phyloP scores from a whole-genome alignment of 192 early-diverging fungal genomes.

The Podila verticillata region DNA sequence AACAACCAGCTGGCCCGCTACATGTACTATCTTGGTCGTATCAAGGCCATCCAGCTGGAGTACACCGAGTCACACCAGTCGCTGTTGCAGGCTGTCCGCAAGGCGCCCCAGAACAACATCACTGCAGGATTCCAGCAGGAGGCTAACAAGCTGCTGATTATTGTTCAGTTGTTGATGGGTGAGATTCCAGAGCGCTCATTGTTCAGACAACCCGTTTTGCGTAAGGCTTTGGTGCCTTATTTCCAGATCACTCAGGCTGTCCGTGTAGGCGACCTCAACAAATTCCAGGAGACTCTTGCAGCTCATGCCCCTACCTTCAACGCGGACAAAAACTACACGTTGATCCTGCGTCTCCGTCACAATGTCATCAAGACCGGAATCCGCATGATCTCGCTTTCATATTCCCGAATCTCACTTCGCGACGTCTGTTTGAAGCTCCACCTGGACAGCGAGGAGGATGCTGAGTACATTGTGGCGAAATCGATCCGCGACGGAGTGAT shows the following conservation, averaged over 20 bases:
- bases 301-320: constrained; percentile 80
- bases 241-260: constrained; percentile 97
- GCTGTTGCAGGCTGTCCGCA: constrained; percentile 93
- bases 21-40: constrained; percentile 96
- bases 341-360: constrained; percentile 96
- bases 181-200: constrained; percentile 96
- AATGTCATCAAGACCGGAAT: constrained; percentile 99
- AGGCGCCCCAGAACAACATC: constrained; percentile 87
- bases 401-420: constrained; percentile 94
- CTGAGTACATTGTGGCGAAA: constrained; percentile 99
- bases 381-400: constrained; percentile 94
- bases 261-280: constrained; percentile 90
- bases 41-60: constrained; percentile 98
- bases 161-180: constrained; percentile 98
- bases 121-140: constrained; percentile 97
- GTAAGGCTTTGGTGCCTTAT: constrained; percentile 90
- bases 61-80: constrained; percentile 92
- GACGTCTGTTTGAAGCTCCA: constrained; percentile 98
- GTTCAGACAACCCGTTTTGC: constrained; percentile 88
- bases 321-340: constrained; percentile 87
- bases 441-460: constrained; percentile 98
- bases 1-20: constrained; percentile 96
- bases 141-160: constrained; percentile 93
- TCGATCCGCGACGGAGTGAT: constrained; percentile 99
- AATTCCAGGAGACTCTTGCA: constrained; percentile 90